These are phyloP conservation scores for Psilocybe azurescens DNA, from an alignment of 768 basidiomycete genomes.

Conservation along the genomic window DNA sequence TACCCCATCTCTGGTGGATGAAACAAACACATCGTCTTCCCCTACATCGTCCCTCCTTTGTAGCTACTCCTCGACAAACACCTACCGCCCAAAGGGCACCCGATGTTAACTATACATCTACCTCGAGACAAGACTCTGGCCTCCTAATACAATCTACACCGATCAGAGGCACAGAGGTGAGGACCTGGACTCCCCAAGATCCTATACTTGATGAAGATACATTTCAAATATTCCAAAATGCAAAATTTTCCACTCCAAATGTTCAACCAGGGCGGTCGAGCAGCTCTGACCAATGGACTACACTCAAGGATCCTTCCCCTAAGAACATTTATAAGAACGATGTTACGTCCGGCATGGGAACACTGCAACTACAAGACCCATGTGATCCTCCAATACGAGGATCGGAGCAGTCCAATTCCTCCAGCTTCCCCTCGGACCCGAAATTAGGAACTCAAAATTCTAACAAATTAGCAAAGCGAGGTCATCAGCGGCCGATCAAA, in stretches of 20 bases:
- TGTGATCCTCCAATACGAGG: slow-evolving; percentile 20
- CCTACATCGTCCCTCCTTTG: slow-evolving; percentile 10
- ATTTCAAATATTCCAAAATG: background rate
- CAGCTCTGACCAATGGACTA: background rate
- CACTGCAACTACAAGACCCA: slow-evolving; percentile 15
- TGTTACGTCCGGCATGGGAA: slow-evolving; percentile 8
- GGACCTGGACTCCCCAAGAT: background rate
- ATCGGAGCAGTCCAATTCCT: slow-evolving; percentile 11
- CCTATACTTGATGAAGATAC: background rate
- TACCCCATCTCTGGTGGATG: slow-evolving; percentile 1
- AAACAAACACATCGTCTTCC: slow-evolving; percentile 8
- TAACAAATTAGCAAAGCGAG: slow-evolving; percentile 1
- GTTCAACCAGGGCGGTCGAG: background rate
- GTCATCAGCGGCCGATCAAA: slow-evolving; percentile 11
- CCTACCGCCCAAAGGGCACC: slow-evolving; percentile 2
- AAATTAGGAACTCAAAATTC: slow-evolving; percentile 6
- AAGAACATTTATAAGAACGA: slow-evolving; percentile 4
- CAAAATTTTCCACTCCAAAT: slow-evolving; percentile 4
- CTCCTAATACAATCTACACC: background rate
- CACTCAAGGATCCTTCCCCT: background rate
- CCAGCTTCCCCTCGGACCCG: slow-evolving; percentile 17
- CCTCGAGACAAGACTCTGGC: background rate
- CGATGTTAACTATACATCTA: background rate
- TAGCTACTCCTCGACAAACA: slow-evolving; percentile 20
- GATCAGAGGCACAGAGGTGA: background rate